Base-by-base conservation (phyloP, 2,329 filamentous ascomycete species). In the Colletotrichum aenigma region DNA sequence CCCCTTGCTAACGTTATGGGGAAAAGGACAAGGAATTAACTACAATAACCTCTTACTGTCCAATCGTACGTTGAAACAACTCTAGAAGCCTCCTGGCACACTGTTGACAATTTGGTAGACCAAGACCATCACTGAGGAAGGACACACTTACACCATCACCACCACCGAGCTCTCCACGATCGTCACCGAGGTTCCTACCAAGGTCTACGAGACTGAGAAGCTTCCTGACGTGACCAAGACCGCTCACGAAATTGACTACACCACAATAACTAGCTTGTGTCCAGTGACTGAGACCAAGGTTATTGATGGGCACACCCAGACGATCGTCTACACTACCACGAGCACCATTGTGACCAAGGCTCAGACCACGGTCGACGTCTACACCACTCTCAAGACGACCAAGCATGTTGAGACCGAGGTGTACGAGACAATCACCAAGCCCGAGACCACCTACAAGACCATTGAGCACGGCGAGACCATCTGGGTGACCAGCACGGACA, bases 11-110 rank as follows among this genome's bases (percentile, higher is more conserved):
- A 38, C 36, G 1, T 34, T 34, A 0, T 38, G 36, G 30, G 30
- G 3, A 1, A 8, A 38, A 79, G 5, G 75, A 81, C 32, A 32
- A 32, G 10, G 30, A 82, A 21, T 86, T 87, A 79, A 83, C 80
- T 10, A 89, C 87, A 7, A 70, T 85, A 43, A 89, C 87, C 16
- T 84, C 82, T 18, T 81, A 88, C 16, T 87, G 86, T 80, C 86
- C 87, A 10, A 79, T 89, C 0, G 66, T 69, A 12, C 4, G 66
- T 48, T 2, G 10, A 9, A 16, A 2, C 18, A 13, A 16, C 1
- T 60, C 3, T 10, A 18, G 7, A 18, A 18, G 32, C 16, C 7
- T 15, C 7, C 18, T 52, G 6, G 34, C 8, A 18, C 10, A 1
- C n/a, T 16, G 10, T 15, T 58, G 15, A 48, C 13, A 28, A 5